phyloP scores from a whole-genome alignment of 108 stramenopile species.

The Parietichytrium sp. region DNA sequence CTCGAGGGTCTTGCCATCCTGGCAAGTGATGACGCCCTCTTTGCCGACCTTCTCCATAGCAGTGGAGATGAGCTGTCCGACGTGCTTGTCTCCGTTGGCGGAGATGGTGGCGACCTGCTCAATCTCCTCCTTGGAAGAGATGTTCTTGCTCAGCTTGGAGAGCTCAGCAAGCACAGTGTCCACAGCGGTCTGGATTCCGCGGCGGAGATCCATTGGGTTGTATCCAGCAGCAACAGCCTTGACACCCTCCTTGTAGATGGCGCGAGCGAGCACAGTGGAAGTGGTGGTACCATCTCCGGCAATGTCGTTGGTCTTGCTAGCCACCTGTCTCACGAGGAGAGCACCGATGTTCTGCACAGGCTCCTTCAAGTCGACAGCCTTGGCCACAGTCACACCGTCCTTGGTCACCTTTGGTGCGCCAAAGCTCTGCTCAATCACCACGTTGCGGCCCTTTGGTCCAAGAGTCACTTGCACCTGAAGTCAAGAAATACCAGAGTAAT shows the following conservation, averaged over 20 bases:
- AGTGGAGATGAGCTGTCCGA: constrained; percentile 88
- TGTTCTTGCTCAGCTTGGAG: constrained; percentile 81
- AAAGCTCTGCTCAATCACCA: constrained; percentile 95
- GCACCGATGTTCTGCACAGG: constrained; percentile 99
- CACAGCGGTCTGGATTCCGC: constrained; percentile 92
- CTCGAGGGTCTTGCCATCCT: constrained; percentile 98
- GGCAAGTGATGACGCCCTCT: constrained; percentile 99
- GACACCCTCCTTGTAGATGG: constrained; percentile 97
- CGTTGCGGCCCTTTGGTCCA: constrained; percentile 99
- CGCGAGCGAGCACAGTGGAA: constrained; percentile 95
- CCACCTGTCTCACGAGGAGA: constrained; percentile 75
- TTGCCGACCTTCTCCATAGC: constrained; percentile 99
- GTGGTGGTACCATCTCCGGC: constrained; percentile 99
- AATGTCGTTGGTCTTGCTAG: constrained; percentile 95
- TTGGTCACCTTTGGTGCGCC: constrained; percentile 99
- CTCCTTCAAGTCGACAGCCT: constrained; percentile 97
- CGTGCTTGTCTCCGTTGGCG: constrained; percentile 90
- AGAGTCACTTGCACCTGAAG: constrained; percentile 79
- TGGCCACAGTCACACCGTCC: constrained; percentile 99
- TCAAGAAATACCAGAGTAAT: no score
- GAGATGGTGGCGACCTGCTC: constrained; percentile 98
- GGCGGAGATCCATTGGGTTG: constrained; percentile 93
- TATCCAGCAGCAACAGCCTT: constrained; percentile 98
- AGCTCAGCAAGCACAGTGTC: constrained; percentile 80
- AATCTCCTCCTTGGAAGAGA: constrained; percentile 93